Evolutionary conservation across 495 filamentous ascomycete species (phyloP).

Genomic region (Parathielavia appendiculata): DNA sequence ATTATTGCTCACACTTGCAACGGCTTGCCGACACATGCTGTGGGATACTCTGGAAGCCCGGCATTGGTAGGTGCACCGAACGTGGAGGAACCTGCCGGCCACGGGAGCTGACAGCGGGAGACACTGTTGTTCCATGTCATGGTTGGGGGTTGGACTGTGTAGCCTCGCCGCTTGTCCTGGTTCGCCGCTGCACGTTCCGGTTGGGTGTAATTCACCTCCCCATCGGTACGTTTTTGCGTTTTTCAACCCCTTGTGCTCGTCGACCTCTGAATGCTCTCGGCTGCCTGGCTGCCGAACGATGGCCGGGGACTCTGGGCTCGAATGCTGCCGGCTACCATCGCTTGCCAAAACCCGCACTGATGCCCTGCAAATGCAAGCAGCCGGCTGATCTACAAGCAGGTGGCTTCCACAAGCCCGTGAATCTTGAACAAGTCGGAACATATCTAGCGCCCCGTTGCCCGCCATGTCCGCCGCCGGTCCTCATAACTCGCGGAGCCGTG

Average conservation of each 20-base stretch:
- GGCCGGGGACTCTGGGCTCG: background rate
- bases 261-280: conserved; percentile 5
- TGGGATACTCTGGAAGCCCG: conserved; percentile 24
- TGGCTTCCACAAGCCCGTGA: conserved; percentile 18
- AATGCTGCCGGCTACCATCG: background rate
- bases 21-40: conserved; percentile 23
- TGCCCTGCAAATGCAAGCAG: conserved; percentile 13
- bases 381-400: conserved; percentile 16
- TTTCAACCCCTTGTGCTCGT: background rate
- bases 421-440: conserved; percentile 20
- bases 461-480: conserved; percentile 43
- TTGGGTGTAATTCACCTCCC: conserved; percentile 23
- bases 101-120: conserved; percentile 41
- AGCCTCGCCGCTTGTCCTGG: conserved; percentile 41
- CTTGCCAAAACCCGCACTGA: background rate
- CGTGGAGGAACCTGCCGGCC: conserved; percentile 37
- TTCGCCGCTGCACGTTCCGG: conserved; percentile 28
- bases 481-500: conserved; percentile 51
- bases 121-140: conserved; percentile 41
- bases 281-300: background rate
- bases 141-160: conserved; percentile 45
- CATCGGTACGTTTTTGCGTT: conserved; percentile 30
- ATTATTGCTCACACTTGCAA: conserved; percentile 6
- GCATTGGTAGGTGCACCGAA: conserved; percentile 33
- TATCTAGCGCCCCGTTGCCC: conserved; percentile 29